Evolutionary conservation across 73 alveolate species (phyloP).

Genomic region (Uronychia binucleata): DNA sequence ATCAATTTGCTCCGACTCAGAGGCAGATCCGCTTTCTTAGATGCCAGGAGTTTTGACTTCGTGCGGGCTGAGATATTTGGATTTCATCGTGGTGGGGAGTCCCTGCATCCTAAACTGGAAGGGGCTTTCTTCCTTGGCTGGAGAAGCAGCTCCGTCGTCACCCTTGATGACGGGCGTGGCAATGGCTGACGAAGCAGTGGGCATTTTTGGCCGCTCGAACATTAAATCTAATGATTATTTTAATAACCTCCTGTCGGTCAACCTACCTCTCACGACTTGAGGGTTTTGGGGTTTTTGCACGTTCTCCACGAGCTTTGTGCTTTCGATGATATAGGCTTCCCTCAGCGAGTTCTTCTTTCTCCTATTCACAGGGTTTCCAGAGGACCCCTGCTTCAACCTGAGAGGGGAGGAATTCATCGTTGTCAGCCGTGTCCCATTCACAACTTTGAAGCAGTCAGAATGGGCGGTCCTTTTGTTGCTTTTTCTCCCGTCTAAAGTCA

Average conservation of each 20-base stretch:
- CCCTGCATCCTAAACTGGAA: neutral
- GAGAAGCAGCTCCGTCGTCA: neutral
- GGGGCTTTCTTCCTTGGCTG: neutral
- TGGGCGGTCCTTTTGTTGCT: neutral
- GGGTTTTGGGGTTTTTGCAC: neutral
- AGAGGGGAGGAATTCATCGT: neutral
- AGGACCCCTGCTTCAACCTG: neutral
- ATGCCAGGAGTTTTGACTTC: neutral
- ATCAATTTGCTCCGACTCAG: no score
- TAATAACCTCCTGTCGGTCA: neutral
- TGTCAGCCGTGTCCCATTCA: neutral
- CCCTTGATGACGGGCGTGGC: neutral
- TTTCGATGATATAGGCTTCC: neutral
- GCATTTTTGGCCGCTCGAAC: neutral
- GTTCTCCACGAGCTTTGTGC: neutral
- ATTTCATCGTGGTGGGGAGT: neutral
- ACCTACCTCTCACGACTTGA: neutral
- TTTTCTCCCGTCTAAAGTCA: neutral
- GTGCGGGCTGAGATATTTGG: neutral
- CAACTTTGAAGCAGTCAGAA: no score
- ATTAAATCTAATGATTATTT: neutral
- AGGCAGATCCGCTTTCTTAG: neutral
- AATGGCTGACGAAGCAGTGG: neutral
- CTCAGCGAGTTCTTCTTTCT: neutral
- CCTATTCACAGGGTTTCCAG: neutral